These are phyloP conservation scores for Luzula sylvatica DNA, from an alignment of 176 grass and related monocot species.

Conservation along the genomic window DNA sequence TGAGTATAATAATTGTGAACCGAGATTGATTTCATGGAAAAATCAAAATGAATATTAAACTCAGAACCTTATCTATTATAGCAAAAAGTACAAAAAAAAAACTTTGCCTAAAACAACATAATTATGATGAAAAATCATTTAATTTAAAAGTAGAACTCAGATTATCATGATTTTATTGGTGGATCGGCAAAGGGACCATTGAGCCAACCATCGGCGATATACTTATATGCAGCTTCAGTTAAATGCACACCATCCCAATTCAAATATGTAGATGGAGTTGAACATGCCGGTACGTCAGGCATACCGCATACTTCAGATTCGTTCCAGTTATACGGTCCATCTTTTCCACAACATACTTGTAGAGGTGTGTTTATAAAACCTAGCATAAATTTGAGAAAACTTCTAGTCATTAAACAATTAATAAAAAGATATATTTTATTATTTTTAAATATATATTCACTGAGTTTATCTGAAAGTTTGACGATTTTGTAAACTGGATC, in stretches of 20 bases:
- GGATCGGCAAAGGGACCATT: constrained; percentile 19
- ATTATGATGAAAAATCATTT: no score
- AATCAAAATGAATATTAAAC: no score
- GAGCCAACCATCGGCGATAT: constrained; percentile 21
- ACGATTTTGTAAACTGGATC: constrained; percentile 10
- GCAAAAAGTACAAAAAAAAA: no score
- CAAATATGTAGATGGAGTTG: constrained; percentile 1
- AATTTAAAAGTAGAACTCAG: no score
- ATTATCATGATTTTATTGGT: constrained; percentile 1
- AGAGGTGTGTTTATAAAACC: constrained; percentile 8
- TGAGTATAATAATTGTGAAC: no score
- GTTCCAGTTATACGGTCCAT: constrained; percentile 13
- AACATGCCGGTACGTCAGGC: constrained; percentile 3
- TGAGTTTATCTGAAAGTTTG: not conserved
- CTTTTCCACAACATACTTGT: constrained; percentile 20
- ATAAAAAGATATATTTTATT: not conserved
- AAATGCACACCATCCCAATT: constrained; percentile 18
- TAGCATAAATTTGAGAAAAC: not conserved
- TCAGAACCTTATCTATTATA: no score
- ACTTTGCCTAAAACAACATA: no score
- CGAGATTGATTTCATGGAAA: no score
- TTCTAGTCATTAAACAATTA: not conserved
- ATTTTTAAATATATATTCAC: constrained; percentile 15
- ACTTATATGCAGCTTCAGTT: constrained; percentile 11
- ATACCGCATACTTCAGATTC: constrained; percentile 6